Base-by-base conservation (phyloP, 305 asterid species). In the Solanum aculeatissimum region DNA sequence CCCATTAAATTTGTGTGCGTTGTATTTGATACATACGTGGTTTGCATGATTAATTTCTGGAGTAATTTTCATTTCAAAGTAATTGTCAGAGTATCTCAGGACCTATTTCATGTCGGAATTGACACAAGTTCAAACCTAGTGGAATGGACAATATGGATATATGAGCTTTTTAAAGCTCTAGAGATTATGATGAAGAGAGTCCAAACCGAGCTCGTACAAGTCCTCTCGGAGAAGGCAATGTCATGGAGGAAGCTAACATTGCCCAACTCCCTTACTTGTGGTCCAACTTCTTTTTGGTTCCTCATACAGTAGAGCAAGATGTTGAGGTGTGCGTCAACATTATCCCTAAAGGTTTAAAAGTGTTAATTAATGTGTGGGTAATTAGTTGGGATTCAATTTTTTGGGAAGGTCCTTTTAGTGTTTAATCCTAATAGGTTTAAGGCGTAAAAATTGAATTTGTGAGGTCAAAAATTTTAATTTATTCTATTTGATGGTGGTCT, bases 401-500 rank as follows among this genome's bases (percentile, higher is more conserved):
- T n/a, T 70, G 53, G 78, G 13, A 38, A 70, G 53, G 40, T 18
- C 53, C 78, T 12, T 70, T 6, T n/a, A 12, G 19, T 12, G 29
- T 71, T 71, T 71, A 71, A 71, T 42, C 80, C 80, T 71, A n/a
- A 43, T 43, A 21, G 80, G 19, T 71, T 71, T 42, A 43, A 6
- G 38, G 57, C 21, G 21, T 71, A 7, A 71, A n/a, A 42, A 42
- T n/a, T 71, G 38, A 38, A 71, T 21, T 38, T 71, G 6, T 49
- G 83, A 84, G 93, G 93, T 6, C 85, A 84, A 38, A 88, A 90
- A 80, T 90, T 89, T 72, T 66, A 6, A 89, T 83, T 86, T 29
- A 62, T 86, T 14, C 87, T 92, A 1, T 92, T 89, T n/a, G 92
- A 90, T 2, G 85, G 87, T 1, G 92, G 95, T 10, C 13, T 93